Percentiles rank a stretch among this genome's conserved stretches.
Evolutionary conservation across 345 rosid species (phyloP).

Genomic region (Pistacia atlantica): DNA sequence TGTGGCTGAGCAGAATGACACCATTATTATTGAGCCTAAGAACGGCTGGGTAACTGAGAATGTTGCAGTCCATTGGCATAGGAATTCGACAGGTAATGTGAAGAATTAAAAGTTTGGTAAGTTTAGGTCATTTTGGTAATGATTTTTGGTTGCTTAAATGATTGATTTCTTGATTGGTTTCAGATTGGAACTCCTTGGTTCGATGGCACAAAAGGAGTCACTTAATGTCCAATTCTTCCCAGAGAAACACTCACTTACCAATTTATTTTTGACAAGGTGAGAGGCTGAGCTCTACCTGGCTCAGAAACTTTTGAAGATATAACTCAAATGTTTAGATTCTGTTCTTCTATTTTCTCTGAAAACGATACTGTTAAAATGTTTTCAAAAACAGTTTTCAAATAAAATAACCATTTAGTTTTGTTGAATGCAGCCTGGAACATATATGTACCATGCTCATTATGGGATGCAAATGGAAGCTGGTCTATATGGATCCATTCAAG

Average conservation of each 20-base stretch:
- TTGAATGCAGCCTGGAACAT: slow-evolving; percentile 62
- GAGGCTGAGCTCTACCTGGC: neutral
- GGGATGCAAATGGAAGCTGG: slow-evolving; percentile 87
- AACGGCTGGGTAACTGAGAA: slow-evolving; percentile 65
- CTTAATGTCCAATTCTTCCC: slow-evolving; percentile 73
- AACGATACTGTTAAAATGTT: too few relatives aligned
- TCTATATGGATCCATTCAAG: slow-evolving; percentile 57
- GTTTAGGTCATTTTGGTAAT: neutral
- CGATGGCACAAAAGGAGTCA: slow-evolving; percentile 71
- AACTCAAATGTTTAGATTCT: too few relatives aligned
- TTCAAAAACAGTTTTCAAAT: too few relatives aligned
- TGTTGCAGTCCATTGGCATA: slow-evolving; percentile 74
- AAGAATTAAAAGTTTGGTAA: neutral
- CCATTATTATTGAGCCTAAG: slow-evolving; percentile 64
- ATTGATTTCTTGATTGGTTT: neutral
- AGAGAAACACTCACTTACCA: slow-evolving; percentile 62
- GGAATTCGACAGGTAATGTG: slow-evolving; percentile 60
- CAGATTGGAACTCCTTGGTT: slow-evolving; percentile 77
- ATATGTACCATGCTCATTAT: slow-evolving; percentile 75
- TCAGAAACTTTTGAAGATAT: too few relatives aligned
- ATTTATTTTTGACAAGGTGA: slow-evolving; percentile 75
- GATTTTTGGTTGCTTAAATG: neutral
- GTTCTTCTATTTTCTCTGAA: too few relatives aligned
- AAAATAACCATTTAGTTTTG: neutral
- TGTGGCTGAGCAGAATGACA: slow-evolving; percentile 62